Percentiles rank a stretch among this genome's conserved stretches.
Evolutionary conservation across 23 red algal species (phyloP).

Genomic region (Pyropia haitanensis): DNA sequence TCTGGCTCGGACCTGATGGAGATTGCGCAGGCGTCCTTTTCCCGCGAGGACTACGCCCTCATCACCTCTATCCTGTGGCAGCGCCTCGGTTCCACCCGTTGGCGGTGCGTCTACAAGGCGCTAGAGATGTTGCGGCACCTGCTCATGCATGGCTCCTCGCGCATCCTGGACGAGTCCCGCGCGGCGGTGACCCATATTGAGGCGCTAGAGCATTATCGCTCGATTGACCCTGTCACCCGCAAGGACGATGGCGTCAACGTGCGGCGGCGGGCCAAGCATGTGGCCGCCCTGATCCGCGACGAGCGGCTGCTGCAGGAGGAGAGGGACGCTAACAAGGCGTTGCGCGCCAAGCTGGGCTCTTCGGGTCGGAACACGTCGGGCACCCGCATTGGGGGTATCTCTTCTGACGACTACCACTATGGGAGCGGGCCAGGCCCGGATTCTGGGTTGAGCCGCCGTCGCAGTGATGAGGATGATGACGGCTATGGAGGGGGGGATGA

Average conservation of each 20-base stretch:
- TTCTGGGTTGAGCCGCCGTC: too few relatives aligned
- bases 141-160: slow-evolving; percentile 68
- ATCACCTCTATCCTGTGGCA: slow-evolving; percentile 90
- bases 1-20: slow-evolving; percentile 62
- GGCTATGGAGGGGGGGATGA: not conserved
- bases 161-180: slow-evolving; percentile 57
- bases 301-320: slow-evolving; percentile 63
- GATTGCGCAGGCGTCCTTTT: slow-evolving; percentile 68
- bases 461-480: not conserved
- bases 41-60: slow-evolving; percentile 72
- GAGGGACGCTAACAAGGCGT: slow-evolving; percentile 50
- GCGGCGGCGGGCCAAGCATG: slow-evolving; percentile 52
- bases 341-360: slow-evolving; percentile 58
- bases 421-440: not conserved
- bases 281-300: slow-evolving; percentile 70
- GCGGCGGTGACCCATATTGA: slow-evolving; percentile 45
- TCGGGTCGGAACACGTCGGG: not conserved
- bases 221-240: slow-evolving; percentile 31
- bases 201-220: slow-evolving; percentile 61
- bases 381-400: slow-evolving; percentile 17
- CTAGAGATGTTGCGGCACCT: slow-evolving; percentile 72
- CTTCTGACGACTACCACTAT: slow-evolving; percentile 39
- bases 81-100: slow-evolving; percentile 61
- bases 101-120: slow-evolving; percentile 87
- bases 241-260: slow-evolving; percentile 77